These are phyloP conservation scores for Coemansia sp. DNA, from an alignment of 192 early-diverging fungal genomes.

Conservation along the genomic window DNA sequence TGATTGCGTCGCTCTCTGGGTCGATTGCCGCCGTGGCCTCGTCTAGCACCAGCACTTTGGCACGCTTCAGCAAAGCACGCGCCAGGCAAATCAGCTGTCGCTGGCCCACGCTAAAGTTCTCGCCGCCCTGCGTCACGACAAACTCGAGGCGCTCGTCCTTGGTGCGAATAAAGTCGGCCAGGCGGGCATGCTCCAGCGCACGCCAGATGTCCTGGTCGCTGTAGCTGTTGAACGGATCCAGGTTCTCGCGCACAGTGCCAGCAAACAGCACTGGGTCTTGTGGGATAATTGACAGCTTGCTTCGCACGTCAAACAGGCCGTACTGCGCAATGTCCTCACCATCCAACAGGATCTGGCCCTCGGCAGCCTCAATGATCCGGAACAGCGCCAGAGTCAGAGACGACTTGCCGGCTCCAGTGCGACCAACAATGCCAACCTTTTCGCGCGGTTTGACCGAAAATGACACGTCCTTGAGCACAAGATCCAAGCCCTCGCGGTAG, in stretches of 20 bases:
- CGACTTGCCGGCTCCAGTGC: constrained; percentile 71
- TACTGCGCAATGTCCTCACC: constrained; percentile 60
- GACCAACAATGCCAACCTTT: constrained; percentile 62
- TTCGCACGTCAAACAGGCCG: constrained; percentile 54
- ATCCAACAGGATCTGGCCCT: constrained; percentile 65
- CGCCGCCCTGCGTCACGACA: constrained; percentile 55
- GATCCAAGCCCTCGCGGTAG: constrained; percentile 76
- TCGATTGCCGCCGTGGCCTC: constrained; percentile 80
- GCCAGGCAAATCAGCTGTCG: constrained; percentile 72
- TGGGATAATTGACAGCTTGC: constrained; percentile 76
- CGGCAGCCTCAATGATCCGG: constrained; percentile 64
- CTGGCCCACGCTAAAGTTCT: constrained; percentile 80
- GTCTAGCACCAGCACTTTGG: constrained; percentile 71
- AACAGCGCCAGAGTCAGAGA: constrained; percentile 61
- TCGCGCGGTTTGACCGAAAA: constrained; percentile 49
- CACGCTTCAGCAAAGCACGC: constrained; percentile 72
- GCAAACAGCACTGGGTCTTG: constrained; percentile 79
- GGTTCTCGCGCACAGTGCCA: constrained; percentile 60
- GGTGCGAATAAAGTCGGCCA: constrained; percentile 63
- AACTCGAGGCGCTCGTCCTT: constrained; percentile 66
- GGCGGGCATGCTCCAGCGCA: constrained; percentile 62
- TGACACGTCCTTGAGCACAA: constrained; percentile 63
- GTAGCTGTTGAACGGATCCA: constrained; percentile 51
- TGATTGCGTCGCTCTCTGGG: constrained; percentile 59
- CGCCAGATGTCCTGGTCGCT: constrained; percentile 66